A percentile compares a stretch with the other conserved stretches of the same genome.
Conservation (phyloP, 2,329 filamentous ascomycete genomes). For the Monilinia laxa region DNA sequence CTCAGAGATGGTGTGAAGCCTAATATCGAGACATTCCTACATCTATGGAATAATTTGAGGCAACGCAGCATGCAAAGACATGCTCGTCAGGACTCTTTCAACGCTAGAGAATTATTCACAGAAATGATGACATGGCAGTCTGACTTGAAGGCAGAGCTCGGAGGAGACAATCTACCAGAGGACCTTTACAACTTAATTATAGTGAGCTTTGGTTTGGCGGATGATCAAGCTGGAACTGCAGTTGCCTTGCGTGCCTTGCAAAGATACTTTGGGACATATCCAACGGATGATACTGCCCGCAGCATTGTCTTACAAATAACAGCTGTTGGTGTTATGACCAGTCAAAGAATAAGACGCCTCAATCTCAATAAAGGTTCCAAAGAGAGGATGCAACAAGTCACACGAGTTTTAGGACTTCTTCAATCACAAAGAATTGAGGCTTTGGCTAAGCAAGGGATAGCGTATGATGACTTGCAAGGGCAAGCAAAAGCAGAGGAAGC, state of each 20-base stretch:
- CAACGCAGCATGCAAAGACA: constrained; percentile 16
- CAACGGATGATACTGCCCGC: constrained; percentile 48
- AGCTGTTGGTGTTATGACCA: constrained; percentile 41
- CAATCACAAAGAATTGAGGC: constrained; percentile 37
- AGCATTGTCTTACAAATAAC: constrained; percentile 51
- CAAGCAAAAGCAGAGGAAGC: constrained; percentile 38
- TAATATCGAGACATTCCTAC: constrained; percentile 37
- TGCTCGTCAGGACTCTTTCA: constrained; percentile 13
- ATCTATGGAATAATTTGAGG: constrained; percentile 39
- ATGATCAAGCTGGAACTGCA: constrained; percentile 50
- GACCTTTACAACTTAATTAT: constrained; percentile 54
- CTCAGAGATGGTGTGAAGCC: constrained; percentile 29
- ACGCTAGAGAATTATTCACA: constrained; percentile 43
- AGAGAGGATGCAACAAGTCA: constrained; percentile 47
- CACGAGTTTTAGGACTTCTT: constrained; percentile 47
- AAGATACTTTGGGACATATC: constrained; percentile 46
- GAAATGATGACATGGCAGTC: constrained; percentile 45
- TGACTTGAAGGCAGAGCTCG: constrained; percentile 41
- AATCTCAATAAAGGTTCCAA: constrained; percentile 43
- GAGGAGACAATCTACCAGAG: constrained; percentile 44
- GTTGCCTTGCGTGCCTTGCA: constrained; percentile 50
- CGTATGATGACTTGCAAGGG: constrained; percentile 34
- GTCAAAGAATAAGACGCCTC: constrained; percentile 40
- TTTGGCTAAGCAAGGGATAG: constrained; percentile 35
- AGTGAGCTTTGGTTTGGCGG: constrained; percentile 50